These are phyloP conservation scores for Wallacemonas collosoma DNA, from an alignment of 208 protist species.

Conservation along the genomic window DNA sequence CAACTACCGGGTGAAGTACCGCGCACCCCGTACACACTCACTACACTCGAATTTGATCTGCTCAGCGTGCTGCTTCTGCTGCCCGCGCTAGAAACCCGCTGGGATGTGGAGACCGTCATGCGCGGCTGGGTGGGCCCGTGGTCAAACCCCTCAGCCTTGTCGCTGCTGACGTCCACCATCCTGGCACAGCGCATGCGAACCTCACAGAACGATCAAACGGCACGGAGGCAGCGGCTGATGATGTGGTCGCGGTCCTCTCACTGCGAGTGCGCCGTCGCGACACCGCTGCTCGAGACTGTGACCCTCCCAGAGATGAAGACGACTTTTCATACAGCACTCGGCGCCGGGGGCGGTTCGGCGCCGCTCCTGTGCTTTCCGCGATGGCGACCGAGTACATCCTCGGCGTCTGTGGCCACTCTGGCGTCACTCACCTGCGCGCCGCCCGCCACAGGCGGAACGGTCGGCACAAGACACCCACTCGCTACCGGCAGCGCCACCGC, in stretches of 20 bases:
- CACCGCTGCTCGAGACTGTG: neutral
- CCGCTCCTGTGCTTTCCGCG: conserved; percentile 3
- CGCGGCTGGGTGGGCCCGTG: neutral
- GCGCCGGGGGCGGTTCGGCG: no score
- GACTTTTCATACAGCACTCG: neutral
- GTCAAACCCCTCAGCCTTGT: neutral
- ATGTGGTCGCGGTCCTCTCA: no score
- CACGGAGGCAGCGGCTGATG: neutral
- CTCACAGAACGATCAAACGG: neutral
- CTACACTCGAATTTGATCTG: conserved; percentile 33
- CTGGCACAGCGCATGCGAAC: conserved; percentile 4
- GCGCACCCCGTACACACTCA: conserved; percentile 10
- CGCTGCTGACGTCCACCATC: conserved; percentile 6
- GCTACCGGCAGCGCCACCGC: neutral
- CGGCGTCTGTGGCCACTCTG: neutral
- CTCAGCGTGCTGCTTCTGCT: conserved; percentile 28
- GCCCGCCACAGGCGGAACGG: neutral
- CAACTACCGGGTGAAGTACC: neutral
- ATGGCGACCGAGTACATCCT: neutral
- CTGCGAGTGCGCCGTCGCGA: neutral
- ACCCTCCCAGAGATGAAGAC: neutral
- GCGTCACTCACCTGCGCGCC: conserved; percentile 6
- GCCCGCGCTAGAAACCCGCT: neutral
- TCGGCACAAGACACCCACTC: no score
- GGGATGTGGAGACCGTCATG: neutral